Conservation (phyloP, 345 rosid species). For the Hirschfeldia incana region DNA sequence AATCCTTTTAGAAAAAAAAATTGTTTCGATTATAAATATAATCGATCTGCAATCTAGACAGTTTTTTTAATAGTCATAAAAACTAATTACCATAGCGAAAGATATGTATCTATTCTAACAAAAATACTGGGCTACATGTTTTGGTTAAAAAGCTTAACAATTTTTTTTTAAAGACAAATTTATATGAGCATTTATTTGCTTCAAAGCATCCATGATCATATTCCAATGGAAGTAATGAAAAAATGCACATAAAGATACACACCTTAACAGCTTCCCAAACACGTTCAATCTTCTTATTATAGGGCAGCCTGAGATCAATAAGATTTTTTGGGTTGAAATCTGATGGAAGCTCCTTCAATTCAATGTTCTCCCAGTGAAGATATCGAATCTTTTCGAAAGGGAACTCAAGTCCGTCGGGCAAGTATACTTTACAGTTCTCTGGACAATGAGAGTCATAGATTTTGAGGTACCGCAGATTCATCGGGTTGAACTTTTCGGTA, state of each 20-base stretch:
- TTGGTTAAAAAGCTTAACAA: background rate
- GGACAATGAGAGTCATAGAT: slow-evolving; percentile 4
- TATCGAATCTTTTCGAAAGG: slow-evolving; percentile 18
- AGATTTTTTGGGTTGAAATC: slow-evolving; percentile 11
- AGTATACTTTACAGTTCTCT: background rate
- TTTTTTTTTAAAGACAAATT: background rate
- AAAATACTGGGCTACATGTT: background rate
- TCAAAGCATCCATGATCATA: background rate
- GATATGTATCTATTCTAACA: background rate
- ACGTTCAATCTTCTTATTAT: slow-evolving; percentile 5
- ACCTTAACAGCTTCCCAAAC: slow-evolving; percentile 22
- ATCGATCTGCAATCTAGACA: too few relatives aligned
- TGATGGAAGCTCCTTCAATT: slow-evolving; percentile 26
- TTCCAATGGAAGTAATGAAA: background rate
- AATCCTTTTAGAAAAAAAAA: too few relatives aligned
- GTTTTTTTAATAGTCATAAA: too few relatives aligned
- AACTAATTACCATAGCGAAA: background rate
- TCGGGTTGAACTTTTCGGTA: background rate
- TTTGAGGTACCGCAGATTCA: slow-evolving; percentile 32
- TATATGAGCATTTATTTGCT: background rate
- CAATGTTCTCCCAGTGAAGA: slow-evolving; percentile 27
- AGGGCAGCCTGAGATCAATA: slow-evolving; percentile 24
- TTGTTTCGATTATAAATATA: too few relatives aligned
- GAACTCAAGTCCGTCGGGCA: background rate
- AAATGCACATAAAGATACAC: background rate